Base-by-base conservation (phyloP, 2,329 filamentous ascomycete species). In the Colletotrichum navitas region DNA sequence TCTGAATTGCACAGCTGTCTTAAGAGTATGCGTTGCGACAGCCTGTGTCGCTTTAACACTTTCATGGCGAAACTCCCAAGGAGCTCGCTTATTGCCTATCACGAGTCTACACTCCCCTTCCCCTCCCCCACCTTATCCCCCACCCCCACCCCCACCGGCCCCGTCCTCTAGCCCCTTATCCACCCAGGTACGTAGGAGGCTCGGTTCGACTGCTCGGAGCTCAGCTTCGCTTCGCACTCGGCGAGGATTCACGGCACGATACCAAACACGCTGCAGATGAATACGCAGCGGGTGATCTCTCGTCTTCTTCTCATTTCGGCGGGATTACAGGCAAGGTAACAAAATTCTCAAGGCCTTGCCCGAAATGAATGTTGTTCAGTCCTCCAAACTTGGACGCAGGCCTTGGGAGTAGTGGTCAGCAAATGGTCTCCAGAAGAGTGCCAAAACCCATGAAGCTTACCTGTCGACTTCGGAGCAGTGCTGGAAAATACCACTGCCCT, bases 401-500 rank as follows among this genome's bases (percentile, higher is more conserved):
- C 78, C 76, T 88, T 84, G 51, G 87, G 83, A 4, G 21, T 87
- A 75, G 74, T 80, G 82, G 1, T 82, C 83, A 12, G 86, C 85
- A 72, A 83, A 24, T 11, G 36, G 24, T 45, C 16, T n/a, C 4
- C 16, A 18, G 26, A 14, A 16, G 82, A 72, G 84, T 10, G 21
- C 41, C 49, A 8, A 8, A 32, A 18, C 11, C 84, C 1, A 85
- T 80, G 0, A 1, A 43, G 72, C 81, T 75, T 75, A 82, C 82
- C 85, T 79, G 74, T 89, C 88, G 24, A 81, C 78, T 0, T 83
- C 78, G 68, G 85, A 83, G 32, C 84, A 81, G 75, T 91, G 89
- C 73, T 81, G 78, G 77, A 90, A 90, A 32, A 89, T 83, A 0
- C 88, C 89, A 43, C 82, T 84, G 0, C 89, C 89, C 73, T 90